Conservation (phyloP, 257 asterid genomes). For the Gentiana dahurica region DNA sequence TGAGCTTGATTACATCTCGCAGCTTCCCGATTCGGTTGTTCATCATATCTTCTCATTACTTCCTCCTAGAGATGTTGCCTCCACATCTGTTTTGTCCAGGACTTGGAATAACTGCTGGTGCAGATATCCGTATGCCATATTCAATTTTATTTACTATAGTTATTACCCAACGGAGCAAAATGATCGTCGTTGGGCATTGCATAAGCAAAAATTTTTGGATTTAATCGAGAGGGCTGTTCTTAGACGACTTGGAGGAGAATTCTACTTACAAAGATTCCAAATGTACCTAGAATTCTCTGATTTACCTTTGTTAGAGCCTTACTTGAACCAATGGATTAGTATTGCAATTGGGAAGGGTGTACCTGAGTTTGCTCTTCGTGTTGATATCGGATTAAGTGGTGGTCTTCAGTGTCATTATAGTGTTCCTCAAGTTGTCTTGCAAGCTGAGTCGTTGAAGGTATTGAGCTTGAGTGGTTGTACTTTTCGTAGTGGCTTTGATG, state of each 20-base stretch:
- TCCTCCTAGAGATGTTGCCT: slow-evolving; percentile 6
- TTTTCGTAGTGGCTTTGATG: neutral
- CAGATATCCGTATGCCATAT: slow-evolving; percentile 1
- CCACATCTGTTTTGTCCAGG: slow-evolving; percentile 1
- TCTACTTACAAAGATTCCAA: slow-evolving; percentile 1
- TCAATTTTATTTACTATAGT: neutral
- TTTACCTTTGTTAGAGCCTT: neutral
- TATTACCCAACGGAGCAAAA: neutral
- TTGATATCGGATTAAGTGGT: neutral
- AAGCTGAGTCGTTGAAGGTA: neutral
- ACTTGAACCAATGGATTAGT: slow-evolving; percentile 3
- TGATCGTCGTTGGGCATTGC: neutral
- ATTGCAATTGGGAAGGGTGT: neutral
- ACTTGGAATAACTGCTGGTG: slow-evolving; percentile 3
- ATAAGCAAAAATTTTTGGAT: slow-evolving; percentile 1
- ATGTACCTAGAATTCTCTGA: slow-evolving; percentile 7
- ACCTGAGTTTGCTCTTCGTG: slow-evolving; percentile 6
- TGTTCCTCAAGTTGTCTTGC: neutral
- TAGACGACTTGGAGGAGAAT: neutral
- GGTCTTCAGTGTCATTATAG: neutral
- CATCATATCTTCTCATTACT: slow-evolving; percentile 10
- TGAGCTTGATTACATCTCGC: neutral
- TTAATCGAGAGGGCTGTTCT: neutral
- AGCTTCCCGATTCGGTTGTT: slow-evolving; percentile 3
- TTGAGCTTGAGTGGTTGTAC: slow-evolving; percentile 6